Evolutionary conservation across 257 asterid species (phyloP), one percentile per base, ranked within the genome.

Genomic region (Solanum pinnatisectum): DNA sequence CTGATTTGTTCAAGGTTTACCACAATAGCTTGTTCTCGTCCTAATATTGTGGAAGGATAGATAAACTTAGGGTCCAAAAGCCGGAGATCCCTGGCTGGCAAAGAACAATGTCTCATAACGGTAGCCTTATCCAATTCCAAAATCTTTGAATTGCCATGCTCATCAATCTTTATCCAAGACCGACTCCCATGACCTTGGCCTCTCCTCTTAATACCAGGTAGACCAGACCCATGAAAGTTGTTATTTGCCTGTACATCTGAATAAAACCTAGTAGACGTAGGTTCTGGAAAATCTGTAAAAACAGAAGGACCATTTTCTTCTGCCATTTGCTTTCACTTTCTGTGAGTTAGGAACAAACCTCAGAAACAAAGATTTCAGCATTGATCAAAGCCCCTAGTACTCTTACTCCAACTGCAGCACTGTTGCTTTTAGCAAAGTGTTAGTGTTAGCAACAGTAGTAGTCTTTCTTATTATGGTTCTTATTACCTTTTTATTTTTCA

Each of bases 21-120:
- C 67, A 97, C 99, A 86, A 97, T 97, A 88, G 99, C 99, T 88
- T 96, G 94, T 86, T 97, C 99, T 40, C 99, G 98, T n/a, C 99
- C 99, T 88, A 97, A 91, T 89, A 97, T 97, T 18, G 98, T 90
- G 71, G 96, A 97, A 33, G 99, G 99, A 87, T 95, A 92, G 87
- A 97, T 96, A 89, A 97, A 96, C 86, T 96, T 86, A 68, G 99
- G 99, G 91, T 97, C 99, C 95, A 97, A 88, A 90, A 97, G 98
- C 87, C 99, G 95, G 84, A 97, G 98, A 91, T 97, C 99, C 92
- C 99, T 92, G 15, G 99, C 94, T 87, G 99, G 99, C 93, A 97
- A 92, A 49, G 98, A 94, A 87, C 98, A 97, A 89, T 94, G 98
- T 77, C 94, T 94, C 99, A 97, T 97, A 77, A 97, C 72, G 5